phyloP scores from a whole-genome alignment of 176 grass and related monocot species.

The Secale cereale region DNA sequence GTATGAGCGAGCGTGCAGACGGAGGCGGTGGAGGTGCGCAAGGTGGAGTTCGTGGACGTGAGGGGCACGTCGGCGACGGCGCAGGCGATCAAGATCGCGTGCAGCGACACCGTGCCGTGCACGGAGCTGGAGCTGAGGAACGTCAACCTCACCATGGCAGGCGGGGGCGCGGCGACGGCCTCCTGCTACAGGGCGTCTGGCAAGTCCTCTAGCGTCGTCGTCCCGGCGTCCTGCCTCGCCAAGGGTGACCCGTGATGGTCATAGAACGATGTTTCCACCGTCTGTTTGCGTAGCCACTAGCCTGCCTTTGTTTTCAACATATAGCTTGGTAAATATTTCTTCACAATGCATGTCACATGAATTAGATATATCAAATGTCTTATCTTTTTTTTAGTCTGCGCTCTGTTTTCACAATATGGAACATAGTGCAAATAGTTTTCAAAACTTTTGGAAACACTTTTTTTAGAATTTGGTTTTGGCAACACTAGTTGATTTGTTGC shows the following conservation, averaged over 20 bases:
- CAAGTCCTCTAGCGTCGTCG: slow-evolving; percentile 27
- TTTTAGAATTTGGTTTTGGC: too few relatives aligned
- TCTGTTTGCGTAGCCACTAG: too few relatives aligned
- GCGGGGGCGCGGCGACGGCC: slow-evolving; percentile 32
- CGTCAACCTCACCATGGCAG: slow-evolving; percentile 43
- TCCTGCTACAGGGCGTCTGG: slow-evolving; percentile 57
- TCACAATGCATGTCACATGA: too few relatives aligned
- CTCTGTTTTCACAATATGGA: too few relatives aligned
- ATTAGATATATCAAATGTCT: too few relatives aligned
- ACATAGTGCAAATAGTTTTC: too few relatives aligned
- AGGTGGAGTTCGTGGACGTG: slow-evolving; percentile 46
- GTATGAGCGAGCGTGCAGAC: slow-evolving; percentile 51
- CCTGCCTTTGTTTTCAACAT: too few relatives aligned
- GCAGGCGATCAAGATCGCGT: slow-evolving; percentile 49
- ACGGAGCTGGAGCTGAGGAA: slow-evolving; percentile 40
- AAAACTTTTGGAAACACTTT: too few relatives aligned
- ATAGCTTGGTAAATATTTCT: too few relatives aligned
- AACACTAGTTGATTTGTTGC: too few relatives aligned
- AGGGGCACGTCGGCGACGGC: slow-evolving; percentile 59
- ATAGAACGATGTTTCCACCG: neutral
- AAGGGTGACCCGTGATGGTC: neutral
- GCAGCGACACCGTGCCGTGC: slow-evolving; percentile 62
- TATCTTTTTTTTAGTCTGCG: too few relatives aligned
- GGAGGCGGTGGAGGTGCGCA: slow-evolving; percentile 47
- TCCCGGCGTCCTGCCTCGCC: slow-evolving; percentile 51